phyloP scores from a whole-genome alignment of 73 alveolate species.

The Breviolum minutum region DNA sequence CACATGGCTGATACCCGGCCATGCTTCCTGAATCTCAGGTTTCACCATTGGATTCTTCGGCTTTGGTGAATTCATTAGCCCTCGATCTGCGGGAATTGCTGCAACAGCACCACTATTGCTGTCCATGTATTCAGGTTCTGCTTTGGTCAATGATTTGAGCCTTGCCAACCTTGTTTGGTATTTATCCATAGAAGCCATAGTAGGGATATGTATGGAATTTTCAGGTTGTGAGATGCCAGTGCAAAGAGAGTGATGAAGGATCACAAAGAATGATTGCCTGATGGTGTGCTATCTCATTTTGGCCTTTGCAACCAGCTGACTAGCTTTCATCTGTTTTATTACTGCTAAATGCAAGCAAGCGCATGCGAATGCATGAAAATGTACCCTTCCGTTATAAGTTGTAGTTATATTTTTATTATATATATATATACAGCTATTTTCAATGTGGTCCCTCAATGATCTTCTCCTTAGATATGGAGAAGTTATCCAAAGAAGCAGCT shows the following conservation, averaged over 20 bases:
- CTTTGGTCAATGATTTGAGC: background rate
- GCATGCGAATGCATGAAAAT: background rate
- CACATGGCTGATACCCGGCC: too few species aligned
- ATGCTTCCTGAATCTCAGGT: background rate
- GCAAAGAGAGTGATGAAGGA: too few species aligned
- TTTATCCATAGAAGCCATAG: background rate
- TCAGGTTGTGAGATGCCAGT: too few species aligned
- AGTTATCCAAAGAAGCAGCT: too few species aligned
- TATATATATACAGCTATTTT: background rate
- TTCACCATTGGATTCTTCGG: conserved; percentile 36
- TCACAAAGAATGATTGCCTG: too few species aligned
- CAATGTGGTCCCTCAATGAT: background rate
- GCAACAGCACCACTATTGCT: conserved; percentile 54
- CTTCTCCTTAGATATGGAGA: background rate
- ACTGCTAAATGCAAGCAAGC: background rate
- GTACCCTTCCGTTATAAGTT: background rate
- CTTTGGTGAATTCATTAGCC: background rate
- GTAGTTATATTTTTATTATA: too few species aligned
- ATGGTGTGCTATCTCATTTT: too few species aligned
- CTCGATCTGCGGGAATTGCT: conserved; percentile 49
- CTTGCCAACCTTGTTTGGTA: background rate
- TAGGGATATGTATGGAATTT: background rate
- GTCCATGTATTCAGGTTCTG: conserved; percentile 42
- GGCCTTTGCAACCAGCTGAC: too few species aligned
- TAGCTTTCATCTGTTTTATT: too few species aligned